phyloP scores from a whole-genome alignment of 2,329 filamentous ascomycete genomes.

The Aspergillus quadricinctus region DNA sequence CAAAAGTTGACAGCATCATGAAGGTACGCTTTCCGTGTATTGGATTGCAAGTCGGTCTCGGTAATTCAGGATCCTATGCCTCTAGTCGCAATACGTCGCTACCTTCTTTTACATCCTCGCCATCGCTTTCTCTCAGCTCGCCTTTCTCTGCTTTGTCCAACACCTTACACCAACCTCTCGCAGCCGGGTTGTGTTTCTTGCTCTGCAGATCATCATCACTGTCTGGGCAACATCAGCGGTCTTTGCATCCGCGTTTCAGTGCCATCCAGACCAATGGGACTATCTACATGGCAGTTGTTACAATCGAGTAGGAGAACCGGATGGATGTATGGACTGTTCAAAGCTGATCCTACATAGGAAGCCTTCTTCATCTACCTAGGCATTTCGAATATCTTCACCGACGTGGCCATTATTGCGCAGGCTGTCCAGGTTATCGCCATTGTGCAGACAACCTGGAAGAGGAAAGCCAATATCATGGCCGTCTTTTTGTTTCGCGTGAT shows the following conservation, averaged over 20 bases:
- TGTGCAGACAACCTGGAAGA: slow-evolving; percentile 17
- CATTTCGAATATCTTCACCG: slow-evolving; percentile 22
- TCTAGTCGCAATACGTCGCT: slow-evolving; percentile 20
- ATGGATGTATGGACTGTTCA: not conserved
- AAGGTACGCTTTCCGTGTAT: slow-evolving; percentile 13
- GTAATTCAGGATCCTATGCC: not conserved
- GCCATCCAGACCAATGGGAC: slow-evolving; percentile 16
- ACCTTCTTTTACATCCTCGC: slow-evolving; percentile 19
- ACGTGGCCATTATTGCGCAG: slow-evolving; percentile 20
- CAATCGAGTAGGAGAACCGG: slow-evolving; percentile 11
- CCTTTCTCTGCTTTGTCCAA: slow-evolving; percentile 21
- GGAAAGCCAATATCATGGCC: slow-evolving; percentile 13
- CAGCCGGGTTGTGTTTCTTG: slow-evolving; percentile 15
- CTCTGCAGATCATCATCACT: slow-evolving; percentile 8
- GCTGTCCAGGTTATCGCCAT: slow-evolving; percentile 19
- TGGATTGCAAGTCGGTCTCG: not conserved
- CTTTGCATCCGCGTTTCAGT: slow-evolving; percentile 19
- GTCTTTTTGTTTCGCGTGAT: slow-evolving; percentile 21
- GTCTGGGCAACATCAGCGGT: slow-evolving; percentile 15
- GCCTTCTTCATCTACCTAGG: slow-evolving; percentile 25
- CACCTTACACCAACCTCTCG: slow-evolving; percentile 17
- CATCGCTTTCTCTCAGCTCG: slow-evolving; percentile 22
- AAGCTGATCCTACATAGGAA: slow-evolving; percentile 3
- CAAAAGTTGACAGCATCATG: slow-evolving; percentile 11
- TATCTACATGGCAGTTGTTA: slow-evolving; percentile 18